Conservation (phyloP, 305 asterid genomes). For the Andrographis paniculata region DNA sequence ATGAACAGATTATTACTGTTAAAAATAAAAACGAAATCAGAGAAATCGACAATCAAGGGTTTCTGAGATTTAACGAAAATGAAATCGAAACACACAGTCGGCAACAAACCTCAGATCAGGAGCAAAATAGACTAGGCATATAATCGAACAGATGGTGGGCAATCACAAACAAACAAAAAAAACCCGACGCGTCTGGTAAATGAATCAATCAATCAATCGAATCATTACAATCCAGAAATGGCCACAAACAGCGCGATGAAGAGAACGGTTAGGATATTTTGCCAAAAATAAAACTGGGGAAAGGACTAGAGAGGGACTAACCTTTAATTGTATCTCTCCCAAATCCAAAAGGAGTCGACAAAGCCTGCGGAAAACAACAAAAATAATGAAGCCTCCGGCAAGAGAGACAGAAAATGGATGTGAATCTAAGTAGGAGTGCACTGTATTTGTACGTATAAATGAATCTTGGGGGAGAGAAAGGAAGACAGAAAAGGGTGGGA, state of each 20-base stretch:
- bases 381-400: conserved; percentile 20
- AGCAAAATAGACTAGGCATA: conserved; percentile 10
- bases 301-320: conserved; percentile 12
- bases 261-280: not conserved
- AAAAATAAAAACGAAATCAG: conserved; percentile 1
- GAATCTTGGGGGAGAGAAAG: not conserved
- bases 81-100: no score
- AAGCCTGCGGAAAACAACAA: conserved; percentile 19
- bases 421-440: conserved; percentile 7
- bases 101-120: conserved; percentile 28
- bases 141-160: conserved; percentile 4
- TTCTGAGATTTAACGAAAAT: not conserved
- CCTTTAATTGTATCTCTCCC: conserved; percentile 17
- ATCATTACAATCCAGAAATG: conserved; percentile 18
- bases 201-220: no score
- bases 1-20: conserved; percentile 7
- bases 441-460: not conserved
- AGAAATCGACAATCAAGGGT: conserved; percentile 13
- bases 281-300: not conserved
- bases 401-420: conserved; percentile 21
- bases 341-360: conserved; percentile 19
- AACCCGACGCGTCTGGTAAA: not conserved
- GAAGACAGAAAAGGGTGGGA: no score
- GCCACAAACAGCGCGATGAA: conserved; percentile 8
- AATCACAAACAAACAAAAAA: conserved; percentile 6